These are phyloP conservation scores for Paramecium sonneborni DNA, from an alignment of 73 alveolate species.

Conservation along the genomic window DNA sequence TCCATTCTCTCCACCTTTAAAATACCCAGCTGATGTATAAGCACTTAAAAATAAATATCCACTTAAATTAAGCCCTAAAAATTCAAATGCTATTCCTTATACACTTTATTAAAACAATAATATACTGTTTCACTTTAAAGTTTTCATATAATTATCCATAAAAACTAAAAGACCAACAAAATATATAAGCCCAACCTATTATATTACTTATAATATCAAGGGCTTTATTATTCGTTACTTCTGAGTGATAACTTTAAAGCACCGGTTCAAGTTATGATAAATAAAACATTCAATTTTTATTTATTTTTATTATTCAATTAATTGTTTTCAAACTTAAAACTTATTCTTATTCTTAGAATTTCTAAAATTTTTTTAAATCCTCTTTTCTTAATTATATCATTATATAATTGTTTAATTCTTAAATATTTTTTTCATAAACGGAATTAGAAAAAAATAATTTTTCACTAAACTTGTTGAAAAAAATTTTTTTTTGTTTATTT, in stretches of 20 bases:
- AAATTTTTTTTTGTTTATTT: no score
- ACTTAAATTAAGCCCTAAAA: conserved; percentile 80
- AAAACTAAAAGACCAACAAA: conserved; percentile 91
- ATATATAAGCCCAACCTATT: conserved; percentile 91
- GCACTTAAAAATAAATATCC: conserved; percentile 87
- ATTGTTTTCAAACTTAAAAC: background rate
- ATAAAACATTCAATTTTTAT: background rate
- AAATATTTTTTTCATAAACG: no score
- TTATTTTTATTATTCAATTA: background rate
- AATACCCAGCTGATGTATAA: conserved; percentile 78
- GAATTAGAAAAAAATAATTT: no score
- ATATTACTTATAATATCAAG: conserved; percentile 31
- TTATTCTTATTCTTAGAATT: no score
- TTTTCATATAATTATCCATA: conserved; percentile 87
- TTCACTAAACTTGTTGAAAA: no score
- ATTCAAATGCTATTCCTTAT: conserved; percentile 91
- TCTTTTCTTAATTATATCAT: no score
- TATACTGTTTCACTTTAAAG: conserved; percentile 71
- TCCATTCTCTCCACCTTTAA: background rate
- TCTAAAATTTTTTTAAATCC: no score
- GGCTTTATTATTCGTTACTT: background rate
- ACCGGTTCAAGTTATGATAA: background rate
- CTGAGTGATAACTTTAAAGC: background rate
- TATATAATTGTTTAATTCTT: no score
- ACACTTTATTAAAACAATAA: conserved; percentile 57